phyloP scores from a whole-genome alignment of 2,329 filamentous ascomycete genomes.

The Calycina marina region DNA sequence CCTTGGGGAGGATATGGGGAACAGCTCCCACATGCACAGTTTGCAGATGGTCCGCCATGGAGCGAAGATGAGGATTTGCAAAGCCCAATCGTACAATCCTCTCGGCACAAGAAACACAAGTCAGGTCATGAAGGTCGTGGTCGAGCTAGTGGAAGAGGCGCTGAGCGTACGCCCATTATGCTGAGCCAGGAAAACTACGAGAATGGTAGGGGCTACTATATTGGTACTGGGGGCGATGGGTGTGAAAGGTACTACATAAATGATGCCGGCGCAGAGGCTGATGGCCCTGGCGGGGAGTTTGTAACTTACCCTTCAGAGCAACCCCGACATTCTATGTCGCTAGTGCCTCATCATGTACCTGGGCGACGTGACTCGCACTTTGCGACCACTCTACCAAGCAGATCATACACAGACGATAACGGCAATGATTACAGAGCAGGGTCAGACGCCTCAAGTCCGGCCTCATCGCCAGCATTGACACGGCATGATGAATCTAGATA shows the following conservation, averaged over 20 bases:
- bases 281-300: slow-evolving; percentile 66
- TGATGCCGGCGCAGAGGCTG: slow-evolving; percentile 50
- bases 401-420: slow-evolving; percentile 25
- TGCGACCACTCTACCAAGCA: slow-evolving; percentile 28
- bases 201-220: slow-evolving; percentile 50
- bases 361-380: slow-evolving; percentile 39
- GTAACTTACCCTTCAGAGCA: slow-evolving; percentile 62
- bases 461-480: slow-evolving; percentile 42
- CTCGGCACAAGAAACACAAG: slow-evolving; percentile 75
- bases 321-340: slow-evolving; percentile 35
- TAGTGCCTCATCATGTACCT: slow-evolving; percentile 29
- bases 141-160: slow-evolving; percentile 24
- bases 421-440: slow-evolving; percentile 29
- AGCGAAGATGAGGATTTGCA: slow-evolving; percentile 93
- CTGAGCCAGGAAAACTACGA: slow-evolving; percentile 37
- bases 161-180: slow-evolving; percentile 26
- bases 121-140: slow-evolving; percentile 39
- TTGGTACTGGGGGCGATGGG: slow-evolving; percentile 53
- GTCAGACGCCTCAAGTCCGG: slow-evolving; percentile 43
- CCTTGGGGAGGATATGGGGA: slow-evolving; percentile 33
- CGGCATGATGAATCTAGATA: slow-evolving; percentile 64
- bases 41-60: slow-evolving; percentile 80
- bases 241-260: slow-evolving; percentile 63
- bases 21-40: slow-evolving; percentile 68
- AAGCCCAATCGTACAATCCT: slow-evolving; percentile 73